Evolutionary conservation across 1,284 basidiomycete species (phyloP), one percentile per base, ranked within the genome.

Genomic region (Tilletia walkeri): DNA sequence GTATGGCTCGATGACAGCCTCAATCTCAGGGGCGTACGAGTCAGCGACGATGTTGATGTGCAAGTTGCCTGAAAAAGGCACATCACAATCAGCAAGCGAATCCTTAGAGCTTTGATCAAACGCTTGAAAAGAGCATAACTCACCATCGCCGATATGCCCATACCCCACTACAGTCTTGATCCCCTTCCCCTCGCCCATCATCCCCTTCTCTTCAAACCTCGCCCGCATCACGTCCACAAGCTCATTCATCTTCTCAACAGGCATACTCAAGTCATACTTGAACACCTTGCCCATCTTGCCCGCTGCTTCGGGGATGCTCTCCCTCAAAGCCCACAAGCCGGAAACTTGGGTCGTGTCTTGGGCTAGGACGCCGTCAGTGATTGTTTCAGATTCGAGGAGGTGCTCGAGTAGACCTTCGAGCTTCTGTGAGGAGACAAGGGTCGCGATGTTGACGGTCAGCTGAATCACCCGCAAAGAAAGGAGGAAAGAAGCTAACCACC

Each of bases 251-350:
- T 90, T 88, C 24, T 89, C 87, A 3, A 96, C 87, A 2, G 95
- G 95, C 45, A 99, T 89, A 20, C 93, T 95, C 53, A 99, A 88
- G 81, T 99, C 96, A 84, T 99, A 99, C 86, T 99, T 99, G 87
- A 96, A 99, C 4, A 92, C 90, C 77, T 93, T 93, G 61, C 96
- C 96, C 82, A 93, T 90, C 84, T 98, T 98, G 36, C 92, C 92
- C 2, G 93, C 89, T 0, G 95, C 92, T 84, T 99, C 96, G 2
- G 96, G 91, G 30, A 99, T 88, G 50, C 91, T 90, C 85, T 99
- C 96, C n/a, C 96, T 91, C 18, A 99, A 87, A 0, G 90, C 89
- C 96, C 96, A 99, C 2, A 99, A 85, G 0, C 91, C 90, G 1
- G 90, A 88, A 77, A 97, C 92, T 82, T 99, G 96, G 0, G 91